Conservation (phyloP, 164 flowering plant species). For the Tetrastigma voinierianum region DNA sequence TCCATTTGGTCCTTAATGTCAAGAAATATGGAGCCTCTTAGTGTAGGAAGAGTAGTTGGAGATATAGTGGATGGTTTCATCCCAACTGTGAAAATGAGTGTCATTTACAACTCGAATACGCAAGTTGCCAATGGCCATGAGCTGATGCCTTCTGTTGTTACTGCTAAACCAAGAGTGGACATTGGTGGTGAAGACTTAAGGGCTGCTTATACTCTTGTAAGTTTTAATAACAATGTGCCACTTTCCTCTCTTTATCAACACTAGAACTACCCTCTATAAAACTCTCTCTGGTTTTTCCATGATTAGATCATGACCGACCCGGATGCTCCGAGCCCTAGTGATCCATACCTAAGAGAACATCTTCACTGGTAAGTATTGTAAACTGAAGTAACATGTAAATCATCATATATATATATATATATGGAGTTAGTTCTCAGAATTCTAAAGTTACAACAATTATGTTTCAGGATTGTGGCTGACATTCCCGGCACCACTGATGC, state of each 20-base stretch:
- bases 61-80: slow-evolving; percentile 67
- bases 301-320: slow-evolving; percentile 74
- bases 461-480: slow-evolving; percentile 73
- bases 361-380: slow-evolving; percentile 59
- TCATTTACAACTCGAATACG: slow-evolving; percentile 48
- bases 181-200: slow-evolving; percentile 72
- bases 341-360: slow-evolving; percentile 67
- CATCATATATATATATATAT: no score
- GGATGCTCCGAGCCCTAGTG: slow-evolving; percentile 89
- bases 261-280: neutral
- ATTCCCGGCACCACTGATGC: slow-evolving; percentile 81
- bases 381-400: neutral
- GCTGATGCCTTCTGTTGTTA: slow-evolving; percentile 55
- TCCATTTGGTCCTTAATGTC: slow-evolving; percentile 20
- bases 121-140: slow-evolving; percentile 70
- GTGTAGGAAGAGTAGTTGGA: slow-evolving; percentile 66
- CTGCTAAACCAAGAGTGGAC: slow-evolving; percentile 54
- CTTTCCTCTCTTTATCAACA: neutral
- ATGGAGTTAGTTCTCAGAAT: no score
- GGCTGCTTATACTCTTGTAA: slow-evolving; percentile 63
- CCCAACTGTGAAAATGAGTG: slow-evolving; percentile 60
- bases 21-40: slow-evolving; percentile 41
- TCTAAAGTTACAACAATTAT: neutral
- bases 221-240: neutral
- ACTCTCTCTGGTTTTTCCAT: neutral